These are phyloP conservation scores for Lagerstroemia speciosa DNA, from an alignment of 345 rosid genomes.

Conservation along the genomic window DNA sequence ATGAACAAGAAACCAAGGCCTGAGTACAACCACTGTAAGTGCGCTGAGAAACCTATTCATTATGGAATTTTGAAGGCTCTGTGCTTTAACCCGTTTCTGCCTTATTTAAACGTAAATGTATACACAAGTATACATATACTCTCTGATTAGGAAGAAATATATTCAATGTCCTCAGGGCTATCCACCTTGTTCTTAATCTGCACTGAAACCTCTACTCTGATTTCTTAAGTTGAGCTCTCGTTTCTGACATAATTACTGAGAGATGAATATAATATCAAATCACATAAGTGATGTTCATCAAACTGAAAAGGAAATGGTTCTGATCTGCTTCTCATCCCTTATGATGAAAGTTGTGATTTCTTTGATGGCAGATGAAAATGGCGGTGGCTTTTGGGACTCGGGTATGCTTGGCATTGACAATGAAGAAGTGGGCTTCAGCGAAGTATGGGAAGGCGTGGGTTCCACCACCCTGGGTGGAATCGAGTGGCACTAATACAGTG, in stretches of 20 bases:
- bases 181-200: neutral
- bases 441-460: conserved; percentile 90
- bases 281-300: neutral
- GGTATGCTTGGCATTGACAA: conserved; percentile 79
- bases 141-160: neutral
- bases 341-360: neutral
- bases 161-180: neutral
- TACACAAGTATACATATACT: neutral
- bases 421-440: conserved; percentile 68
- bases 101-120: neutral
- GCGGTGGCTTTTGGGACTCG: conserved; percentile 77
- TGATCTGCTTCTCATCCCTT: neutral
- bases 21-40: conserved; percentile 73
- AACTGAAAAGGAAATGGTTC: neutral
- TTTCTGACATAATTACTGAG: neutral
- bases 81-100: neutral
- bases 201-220: neutral
- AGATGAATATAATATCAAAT: neutral
- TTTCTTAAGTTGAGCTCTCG: neutral
- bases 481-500: conserved; percentile 54
- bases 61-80: neutral
- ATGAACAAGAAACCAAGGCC: conserved; percentile 33
- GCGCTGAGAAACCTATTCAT: neutral
- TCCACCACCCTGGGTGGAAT: conserved; percentile 62
- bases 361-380: conserved; percentile 63